These are phyloP conservation scores for Conringia planisiliqua DNA, from an alignment of 345 rosid genomes.

Conservation along the genomic window DNA sequence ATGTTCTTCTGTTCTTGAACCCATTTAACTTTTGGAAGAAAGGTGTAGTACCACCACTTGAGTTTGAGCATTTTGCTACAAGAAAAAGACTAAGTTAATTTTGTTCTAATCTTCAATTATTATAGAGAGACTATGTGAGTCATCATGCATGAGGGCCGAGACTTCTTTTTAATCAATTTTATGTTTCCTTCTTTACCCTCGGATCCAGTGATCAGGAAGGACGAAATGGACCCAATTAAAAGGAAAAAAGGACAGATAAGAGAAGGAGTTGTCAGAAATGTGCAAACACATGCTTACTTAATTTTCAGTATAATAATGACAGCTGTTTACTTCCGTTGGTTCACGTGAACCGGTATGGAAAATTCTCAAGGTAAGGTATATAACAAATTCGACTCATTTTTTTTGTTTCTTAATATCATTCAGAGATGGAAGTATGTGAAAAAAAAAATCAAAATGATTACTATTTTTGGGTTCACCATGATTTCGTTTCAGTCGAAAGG, in stretches of 20 bases:
- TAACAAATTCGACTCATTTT: neutral
- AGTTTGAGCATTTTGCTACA: neutral
- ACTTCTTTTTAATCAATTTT: neutral
- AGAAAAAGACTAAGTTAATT: too few relatives aligned
- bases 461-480: neutral
- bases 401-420: neutral
- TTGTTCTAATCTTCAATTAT: neutral
- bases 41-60: neutral
- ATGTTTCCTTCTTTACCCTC: neutral
- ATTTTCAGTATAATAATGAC: slow-evolving; percentile 19
- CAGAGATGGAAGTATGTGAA: neutral
- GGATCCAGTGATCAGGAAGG: slow-evolving; percentile 4
- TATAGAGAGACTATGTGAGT: neutral
- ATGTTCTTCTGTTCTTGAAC: neutral
- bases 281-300: slow-evolving; percentile 31
- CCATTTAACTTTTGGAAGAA: neutral
- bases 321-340: slow-evolving; percentile 28
- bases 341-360: slow-evolving; percentile 25
- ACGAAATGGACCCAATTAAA: neutral
- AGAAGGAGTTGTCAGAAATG: slow-evolving; percentile 34
- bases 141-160: neutral
- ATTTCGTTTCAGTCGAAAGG: neutral
- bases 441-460: neutral
- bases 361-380: neutral
- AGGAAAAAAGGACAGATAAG: slow-evolving; percentile 24